Evolutionary conservation across 768 basidiomycete genomes (phyloP).

Genomic region (Rhodotorula babjevae): DNA sequence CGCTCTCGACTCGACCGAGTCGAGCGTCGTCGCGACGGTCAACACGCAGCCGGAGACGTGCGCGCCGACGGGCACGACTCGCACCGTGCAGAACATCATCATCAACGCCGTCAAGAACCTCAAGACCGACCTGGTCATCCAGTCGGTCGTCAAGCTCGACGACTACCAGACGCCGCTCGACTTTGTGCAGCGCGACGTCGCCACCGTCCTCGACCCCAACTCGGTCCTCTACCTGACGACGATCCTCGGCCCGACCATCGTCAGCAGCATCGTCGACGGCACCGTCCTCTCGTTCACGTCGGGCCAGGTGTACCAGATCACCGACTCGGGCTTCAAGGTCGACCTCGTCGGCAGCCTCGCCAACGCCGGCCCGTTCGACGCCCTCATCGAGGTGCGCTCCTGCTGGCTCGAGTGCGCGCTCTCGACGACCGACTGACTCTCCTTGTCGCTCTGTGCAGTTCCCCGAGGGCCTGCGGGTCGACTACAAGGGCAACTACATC

Average conservation of each 20-base stretch:
- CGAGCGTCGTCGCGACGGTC: slow-evolving; percentile 51
- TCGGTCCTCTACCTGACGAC: slow-evolving; percentile 65
- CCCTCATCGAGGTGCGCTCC: slow-evolving; percentile 53
- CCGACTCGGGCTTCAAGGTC: slow-evolving; percentile 62
- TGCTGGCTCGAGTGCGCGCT: not conserved
- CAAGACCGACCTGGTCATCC: slow-evolving; percentile 54
- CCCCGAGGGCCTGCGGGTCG: slow-evolving; percentile 60
- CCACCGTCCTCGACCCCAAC: slow-evolving; percentile 57
- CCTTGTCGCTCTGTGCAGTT: slow-evolving; percentile 46
- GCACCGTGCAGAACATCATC: slow-evolving; percentile 60
- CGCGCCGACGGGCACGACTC: slow-evolving; percentile 56
- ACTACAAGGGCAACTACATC: slow-evolving; percentile 62
- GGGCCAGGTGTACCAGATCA: slow-evolving; percentile 58
- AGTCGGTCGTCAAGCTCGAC: slow-evolving; percentile 59
- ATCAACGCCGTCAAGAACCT: slow-evolving; percentile 61
- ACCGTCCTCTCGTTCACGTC: slow-evolving; percentile 56
- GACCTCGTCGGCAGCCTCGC: slow-evolving; percentile 48
- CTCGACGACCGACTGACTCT: too few relatives aligned
- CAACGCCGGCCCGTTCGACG: slow-evolving; percentile 60
- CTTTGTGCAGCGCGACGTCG: slow-evolving; percentile 59
- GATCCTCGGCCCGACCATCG: slow-evolving; percentile 60
- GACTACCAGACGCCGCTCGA: slow-evolving; percentile 60
- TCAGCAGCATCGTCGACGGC: slow-evolving; percentile 54
- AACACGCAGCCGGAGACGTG: slow-evolving; percentile 58
- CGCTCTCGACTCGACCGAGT: slow-evolving; percentile 37